A percentile compares a stretch with the other conserved stretches of the same genome.
These are phyloP conservation scores for Mortierella sp. DNA, from an alignment of 371 early-diverging fungal genomes.

Conservation along the genomic window DNA sequence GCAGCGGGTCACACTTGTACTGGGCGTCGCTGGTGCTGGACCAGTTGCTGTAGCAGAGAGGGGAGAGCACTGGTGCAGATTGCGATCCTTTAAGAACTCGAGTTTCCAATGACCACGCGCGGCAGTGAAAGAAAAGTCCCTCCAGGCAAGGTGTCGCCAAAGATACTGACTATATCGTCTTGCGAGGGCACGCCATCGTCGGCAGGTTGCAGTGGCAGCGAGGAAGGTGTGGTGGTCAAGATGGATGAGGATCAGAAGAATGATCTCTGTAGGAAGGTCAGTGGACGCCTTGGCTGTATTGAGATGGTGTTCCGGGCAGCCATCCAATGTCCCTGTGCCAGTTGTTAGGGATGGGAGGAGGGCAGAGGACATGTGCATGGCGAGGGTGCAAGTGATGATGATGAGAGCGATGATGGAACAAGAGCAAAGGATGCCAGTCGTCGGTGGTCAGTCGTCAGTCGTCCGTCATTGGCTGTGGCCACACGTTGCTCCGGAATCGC, in stretches of 20 bases:
- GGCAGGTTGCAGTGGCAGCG: slow-evolving; percentile 23
- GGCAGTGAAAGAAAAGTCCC: slow-evolving; percentile 36
- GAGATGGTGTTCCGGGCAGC: background rate
- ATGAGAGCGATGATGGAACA: no score
- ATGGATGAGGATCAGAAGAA: slow-evolving; percentile 31
- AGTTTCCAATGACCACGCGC: slow-evolving; percentile 44
- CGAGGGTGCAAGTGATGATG: no score
- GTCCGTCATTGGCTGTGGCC: no score
- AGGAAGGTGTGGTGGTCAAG: slow-evolving; percentile 37
- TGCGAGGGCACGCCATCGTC: slow-evolving; percentile 34
- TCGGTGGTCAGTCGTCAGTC: no score
- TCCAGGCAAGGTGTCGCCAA: slow-evolving; percentile 27
- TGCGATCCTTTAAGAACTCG: slow-evolving; percentile 23
- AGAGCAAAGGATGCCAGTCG: no score
- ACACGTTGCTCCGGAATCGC: no score
- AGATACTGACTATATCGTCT: slow-evolving; percentile 29
- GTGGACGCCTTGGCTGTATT: background rate
- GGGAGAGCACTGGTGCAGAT: slow-evolving; percentile 16
- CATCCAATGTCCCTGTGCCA: no score
- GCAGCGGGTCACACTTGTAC: no score
- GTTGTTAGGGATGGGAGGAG: no score
- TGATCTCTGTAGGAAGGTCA: slow-evolving; percentile 31
- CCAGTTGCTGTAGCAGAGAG: background rate
- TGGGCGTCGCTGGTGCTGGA: background rate
- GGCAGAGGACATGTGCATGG: no score